Conservation (phyloP, 352 stramenopile species). For the Globisporangium middletonii region DNA sequence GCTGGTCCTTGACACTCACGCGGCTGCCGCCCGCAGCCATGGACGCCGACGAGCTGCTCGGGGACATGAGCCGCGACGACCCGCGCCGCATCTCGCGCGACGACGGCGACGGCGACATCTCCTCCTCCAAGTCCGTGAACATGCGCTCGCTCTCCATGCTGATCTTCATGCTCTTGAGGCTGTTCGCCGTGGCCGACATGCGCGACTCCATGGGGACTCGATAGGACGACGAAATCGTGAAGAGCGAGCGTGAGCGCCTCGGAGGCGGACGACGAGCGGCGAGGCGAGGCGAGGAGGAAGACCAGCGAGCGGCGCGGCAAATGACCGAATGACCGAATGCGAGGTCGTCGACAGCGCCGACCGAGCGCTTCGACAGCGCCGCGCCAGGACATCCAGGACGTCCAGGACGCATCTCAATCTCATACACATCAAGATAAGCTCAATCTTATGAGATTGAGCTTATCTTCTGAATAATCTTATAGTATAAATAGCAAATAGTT, state of each 20-base stretch:
- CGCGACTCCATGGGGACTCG: slow-evolving; percentile 46
- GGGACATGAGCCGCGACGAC: slow-evolving; percentile 55
- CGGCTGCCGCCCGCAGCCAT: slow-evolving; percentile 19
- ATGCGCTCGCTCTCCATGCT: slow-evolving; percentile 76
- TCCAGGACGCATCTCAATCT: too few relatives aligned
- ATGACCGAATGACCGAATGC: too few relatives aligned
- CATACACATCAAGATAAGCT: too few relatives aligned
- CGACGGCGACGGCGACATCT: slow-evolving; percentile 45
- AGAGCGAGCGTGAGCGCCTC: background rate
- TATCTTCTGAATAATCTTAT: too few relatives aligned
- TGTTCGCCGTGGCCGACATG: slow-evolving; percentile 44
- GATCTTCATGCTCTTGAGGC: slow-evolving; percentile 82
- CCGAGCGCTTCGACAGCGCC: too few relatives aligned
- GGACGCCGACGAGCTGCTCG: slow-evolving; percentile 39
- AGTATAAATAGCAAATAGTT: too few relatives aligned
- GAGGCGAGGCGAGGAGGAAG: too few relatives aligned
- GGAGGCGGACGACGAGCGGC: too few relatives aligned
- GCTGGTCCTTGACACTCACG: slow-evolving; percentile 76
- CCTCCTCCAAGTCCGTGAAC: slow-evolving; percentile 73
- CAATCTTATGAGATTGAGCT: too few relatives aligned
- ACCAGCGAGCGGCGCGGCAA: too few relatives aligned
- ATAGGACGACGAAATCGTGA: slow-evolving; percentile 7
- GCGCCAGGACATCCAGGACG: too few relatives aligned
- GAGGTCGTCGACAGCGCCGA: too few relatives aligned
- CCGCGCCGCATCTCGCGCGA: slow-evolving; percentile 52